Percentiles rank a stretch among this genome's conserved stretches.
These are phyloP conservation scores for Salvia sclarea DNA, from an alignment of 305 asterid genomes.

Conservation along the genomic window DNA sequence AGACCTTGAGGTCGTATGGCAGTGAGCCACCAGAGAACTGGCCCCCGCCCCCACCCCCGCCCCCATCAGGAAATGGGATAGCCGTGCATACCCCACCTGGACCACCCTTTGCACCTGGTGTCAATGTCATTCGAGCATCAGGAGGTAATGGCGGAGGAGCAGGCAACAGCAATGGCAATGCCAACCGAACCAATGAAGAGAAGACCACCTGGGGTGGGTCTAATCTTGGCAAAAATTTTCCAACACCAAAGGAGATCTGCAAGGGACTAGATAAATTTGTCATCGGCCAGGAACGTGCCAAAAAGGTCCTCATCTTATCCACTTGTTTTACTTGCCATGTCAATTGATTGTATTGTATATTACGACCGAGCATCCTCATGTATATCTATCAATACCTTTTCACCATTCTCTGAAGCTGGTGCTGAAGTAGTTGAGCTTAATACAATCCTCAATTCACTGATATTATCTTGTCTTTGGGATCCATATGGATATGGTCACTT, in stretches of 20 bases:
- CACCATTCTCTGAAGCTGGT: constrained; percentile 5
- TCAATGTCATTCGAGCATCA: constrained; percentile 61
- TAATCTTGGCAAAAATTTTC: constrained; percentile 71
- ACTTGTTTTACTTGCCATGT: neutral
- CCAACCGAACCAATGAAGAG: constrained; percentile 41
- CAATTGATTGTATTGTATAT: neutral
- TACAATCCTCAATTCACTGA: constrained; percentile 6
- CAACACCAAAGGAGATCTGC: constrained; percentile 92
- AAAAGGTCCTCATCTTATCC: constrained; percentile 56
- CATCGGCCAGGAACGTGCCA: constrained; percentile 88
- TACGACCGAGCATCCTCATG: constrained; percentile 7
- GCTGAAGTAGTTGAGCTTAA: constrained; percentile 9
- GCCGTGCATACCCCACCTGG: constrained; percentile 93
- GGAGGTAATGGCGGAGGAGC: constrained; percentile 37
- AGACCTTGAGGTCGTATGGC: constrained; percentile 67
- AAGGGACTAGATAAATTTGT: constrained; percentile 85
- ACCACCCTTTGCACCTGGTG: constrained; percentile 87
- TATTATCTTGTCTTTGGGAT: constrained; percentile 16
- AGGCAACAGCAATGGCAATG: too few relatives aligned
- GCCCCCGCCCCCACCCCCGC: constrained; percentile 49
- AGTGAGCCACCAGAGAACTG: constrained; percentile 77
- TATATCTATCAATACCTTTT: neutral
- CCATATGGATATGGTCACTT: constrained; percentile 31
- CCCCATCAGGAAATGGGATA: constrained; percentile 60
- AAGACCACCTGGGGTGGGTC: constrained; percentile 86